A percentile compares a stretch with the other conserved stretches of the same genome.
Evolutionary conservation across 148 eudicot species (phyloP).

Genomic region (Amaranthus palmeri): DNA sequence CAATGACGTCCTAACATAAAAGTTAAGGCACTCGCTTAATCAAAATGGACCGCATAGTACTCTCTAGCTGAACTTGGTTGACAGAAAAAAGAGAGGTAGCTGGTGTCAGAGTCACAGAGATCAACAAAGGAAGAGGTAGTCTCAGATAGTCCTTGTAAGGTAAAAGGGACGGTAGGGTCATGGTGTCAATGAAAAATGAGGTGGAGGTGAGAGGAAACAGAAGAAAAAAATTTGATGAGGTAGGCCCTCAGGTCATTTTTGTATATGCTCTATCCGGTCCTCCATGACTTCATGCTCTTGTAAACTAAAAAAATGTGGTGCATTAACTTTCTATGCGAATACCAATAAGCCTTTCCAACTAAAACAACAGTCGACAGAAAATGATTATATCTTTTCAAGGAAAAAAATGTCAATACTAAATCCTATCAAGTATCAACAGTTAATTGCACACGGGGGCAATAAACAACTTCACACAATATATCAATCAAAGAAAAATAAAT

Average conservation of each 20-base stretch:
- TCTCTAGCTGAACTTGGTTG: background rate
- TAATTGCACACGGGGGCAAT: background rate
- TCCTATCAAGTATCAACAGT: background rate
- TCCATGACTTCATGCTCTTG: background rate
- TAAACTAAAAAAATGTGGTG: too few relatives aligned
- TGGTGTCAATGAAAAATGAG: background rate
- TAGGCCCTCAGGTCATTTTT: background rate
- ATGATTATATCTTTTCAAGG: background rate
- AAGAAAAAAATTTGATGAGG: background rate
- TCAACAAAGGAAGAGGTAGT: background rate
- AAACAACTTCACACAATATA: too few relatives aligned
- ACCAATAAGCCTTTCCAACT: too few relatives aligned
- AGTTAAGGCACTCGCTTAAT: background rate
- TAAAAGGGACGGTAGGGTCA: background rate
- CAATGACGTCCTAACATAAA: background rate
- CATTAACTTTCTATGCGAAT: too few relatives aligned
- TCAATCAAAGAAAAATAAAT: too few relatives aligned
- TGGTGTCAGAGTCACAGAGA: too few relatives aligned
- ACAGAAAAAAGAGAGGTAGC: background rate
- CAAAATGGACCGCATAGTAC: background rate
- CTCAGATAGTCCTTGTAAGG: background rate
- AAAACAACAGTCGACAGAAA: background rate
- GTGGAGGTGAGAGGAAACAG: background rate
- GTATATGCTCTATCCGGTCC: background rate
- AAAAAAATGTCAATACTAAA: background rate